Evolutionary conservation across 2,329 filamentous ascomycete species (phyloP), one percentile per base, ranked within the genome.

Genomic region (Pseudogymnoascus destructans): DNA sequence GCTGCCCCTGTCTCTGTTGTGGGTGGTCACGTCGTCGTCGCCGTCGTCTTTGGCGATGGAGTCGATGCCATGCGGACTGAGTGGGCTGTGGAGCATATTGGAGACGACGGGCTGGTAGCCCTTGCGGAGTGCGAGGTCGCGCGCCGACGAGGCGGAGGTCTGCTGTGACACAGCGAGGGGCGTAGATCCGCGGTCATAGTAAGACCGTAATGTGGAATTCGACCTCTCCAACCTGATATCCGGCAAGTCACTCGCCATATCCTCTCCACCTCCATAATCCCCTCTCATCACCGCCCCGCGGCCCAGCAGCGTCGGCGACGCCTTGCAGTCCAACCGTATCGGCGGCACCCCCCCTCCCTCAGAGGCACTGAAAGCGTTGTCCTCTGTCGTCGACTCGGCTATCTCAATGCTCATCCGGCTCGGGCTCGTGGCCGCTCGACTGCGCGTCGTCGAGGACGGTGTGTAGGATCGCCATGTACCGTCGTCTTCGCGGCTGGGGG

Each of bases 281-380:
- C n/a, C 35, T 36, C 35, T 36, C 35, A 36, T 36, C 8, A 36
- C 17, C 8, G 35, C n/a, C 35, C 35, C 35, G 15, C 73, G 68
- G 19, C 73, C 73, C 9, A 77, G 63, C 38, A 75, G 61, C 15
- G 74, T 74, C 8, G 75, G 77, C 1, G 74, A 77, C 55, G 73
- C 70, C 60, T 73, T 72, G 35, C 71, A 70, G n/a, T 68, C 68
- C 30, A 75, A 63, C 57, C 67, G 64, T 21, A 66, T 68, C 9
- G 64, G 61, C 27, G 60, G 59, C 5, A 64, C 61, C 5, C 65
- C 61, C 23, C 59, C 65, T 2, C 63, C 64, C 52, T 68, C 66
- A n/a, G 57, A 52, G 42, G 66, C 66, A 63, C 64, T 64, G 57
- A 62, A 60, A 15, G 64, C 63, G 23, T 55, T 57, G 9, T 63